Evolutionary conservation across 805 yeast species (phyloP), one percentile per base, ranked within the genome.

Genomic region (Brettanomyces naardenensis): DNA sequence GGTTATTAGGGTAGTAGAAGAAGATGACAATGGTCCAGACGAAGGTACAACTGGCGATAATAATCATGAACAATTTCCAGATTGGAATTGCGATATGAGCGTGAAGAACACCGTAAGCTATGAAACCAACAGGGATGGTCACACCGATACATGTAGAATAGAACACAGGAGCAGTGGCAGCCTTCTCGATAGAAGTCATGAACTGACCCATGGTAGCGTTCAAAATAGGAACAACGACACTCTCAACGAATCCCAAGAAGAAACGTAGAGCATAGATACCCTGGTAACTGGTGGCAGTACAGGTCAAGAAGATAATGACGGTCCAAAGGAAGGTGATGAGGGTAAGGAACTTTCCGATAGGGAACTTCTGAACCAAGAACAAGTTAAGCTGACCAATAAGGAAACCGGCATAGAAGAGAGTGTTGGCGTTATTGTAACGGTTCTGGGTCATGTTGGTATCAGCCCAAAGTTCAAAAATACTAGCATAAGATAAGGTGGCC

Each of bases 11-110:
- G 47, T 73, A 77, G 17, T 64, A 36, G 41, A 64, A 62, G 36
- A 54, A 49, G 3, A 67, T 52, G 4, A 60, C 33, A 2, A 62
- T 31, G 2, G 66, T 52, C 27, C 65, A 42, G 17, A 68, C 19
- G 18, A 75, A 58, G 0, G 83, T 73, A 29, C 73, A 51, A 11
- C 75, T 69, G 35, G 83, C 86, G 38, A 72, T 65, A 35, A 76
- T 69, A 25, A 78, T 67, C 55, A 68, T 70, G 39, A 76, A 67
- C 14, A 78, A 50, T 46, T 71, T 69, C 82, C 84, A 80, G 20
- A 45, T 39, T 10, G 59, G 58, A 2, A 52, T 51, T 10, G 64
- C 39, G 2, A 52, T 23, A 19, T 42, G 38, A 4, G 56, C 51
- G 42, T 55, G 54, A 25, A 60, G 46, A 7, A 62, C 49, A 29